Conservation (phyloP, 2,329 filamentous ascomycete species). For the Penicillium sp. region DNA sequence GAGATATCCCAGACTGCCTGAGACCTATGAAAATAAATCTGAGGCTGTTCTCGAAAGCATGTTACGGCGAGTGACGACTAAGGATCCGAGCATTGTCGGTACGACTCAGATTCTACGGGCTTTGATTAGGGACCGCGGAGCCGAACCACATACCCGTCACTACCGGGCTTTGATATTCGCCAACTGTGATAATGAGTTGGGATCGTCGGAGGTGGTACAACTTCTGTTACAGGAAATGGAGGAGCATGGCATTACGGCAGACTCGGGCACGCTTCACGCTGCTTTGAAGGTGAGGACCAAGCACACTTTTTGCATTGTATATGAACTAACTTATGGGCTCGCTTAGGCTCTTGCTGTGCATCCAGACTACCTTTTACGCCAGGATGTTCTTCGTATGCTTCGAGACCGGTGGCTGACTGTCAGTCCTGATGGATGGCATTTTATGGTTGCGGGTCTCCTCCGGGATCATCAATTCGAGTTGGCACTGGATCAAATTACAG, state of each 20-base stretch:
- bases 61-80: conserved; percentile 27
- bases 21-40: conserved; percentile 1
- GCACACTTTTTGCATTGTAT: neutral
- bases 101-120: conserved; percentile 36
- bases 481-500: conserved; percentile 68
- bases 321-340: neutral
- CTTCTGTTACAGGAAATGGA: conserved; percentile 73
- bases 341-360: conserved; percentile 71
- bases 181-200: conserved; percentile 63
- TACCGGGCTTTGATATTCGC: conserved; percentile 75
- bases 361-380: conserved; percentile 76
- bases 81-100: conserved; percentile 25
- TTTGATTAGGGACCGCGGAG: conserved; percentile 39
- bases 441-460: conserved; percentile 70
- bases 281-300: conserved; percentile 60
- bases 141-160: conserved; percentile 39
- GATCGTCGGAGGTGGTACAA: conserved; percentile 64
- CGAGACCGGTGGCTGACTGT: conserved; percentile 68
- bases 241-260: conserved; percentile 59
- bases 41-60: conserved; percentile 27
- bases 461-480: conserved; percentile 81
- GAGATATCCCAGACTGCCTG: neutral
- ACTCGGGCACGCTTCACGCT: conserved; percentile 68
- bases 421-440: conserved; percentile 62
- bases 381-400: conserved; percentile 64